A percentile compares a stretch with the other conserved stretches of the same genome.
These are phyloP conservation scores for Pythium plurisporium DNA, from an alignment of 352 stramenopile species.

Conservation along the genomic window DNA sequence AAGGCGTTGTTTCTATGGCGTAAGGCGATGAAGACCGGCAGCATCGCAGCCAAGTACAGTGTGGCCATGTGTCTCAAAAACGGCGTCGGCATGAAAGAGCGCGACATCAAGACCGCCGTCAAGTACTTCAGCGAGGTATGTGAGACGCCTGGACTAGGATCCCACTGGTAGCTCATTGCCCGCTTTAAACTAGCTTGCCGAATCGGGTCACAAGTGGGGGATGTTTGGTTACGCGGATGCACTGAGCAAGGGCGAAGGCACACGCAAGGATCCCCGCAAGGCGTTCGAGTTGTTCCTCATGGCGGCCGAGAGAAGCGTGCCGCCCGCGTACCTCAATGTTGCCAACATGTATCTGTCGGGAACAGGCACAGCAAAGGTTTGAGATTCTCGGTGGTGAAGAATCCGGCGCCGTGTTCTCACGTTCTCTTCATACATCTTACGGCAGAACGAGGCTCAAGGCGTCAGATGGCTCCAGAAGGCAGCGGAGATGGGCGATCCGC, in stretches of 20 bases:
- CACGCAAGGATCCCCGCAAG: conserved; percentile 65
- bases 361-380: conserved; percentile 66
- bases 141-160: too few species aligned
- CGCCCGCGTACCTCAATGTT: conserved; percentile 76
- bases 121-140: conserved; percentile 75
- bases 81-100: conserved; percentile 61
- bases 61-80: conserved; percentile 82
- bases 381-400: not conserved
- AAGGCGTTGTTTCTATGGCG: conserved; percentile 78
- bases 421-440: too few species aligned
- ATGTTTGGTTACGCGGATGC: conserved; percentile 79
- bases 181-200: conserved; percentile 63
- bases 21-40: conserved; percentile 82
- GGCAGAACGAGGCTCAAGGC: conserved; percentile 63
- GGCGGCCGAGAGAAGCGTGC: conserved; percentile 57
- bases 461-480: conserved; percentile 74
- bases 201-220: conserved; percentile 62
- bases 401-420: too few species aligned
- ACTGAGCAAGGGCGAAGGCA: conserved; percentile 70
- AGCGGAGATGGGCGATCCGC: conserved; percentile 65
- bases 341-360: conserved; percentile 79
- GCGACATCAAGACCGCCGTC: conserved; percentile 42
- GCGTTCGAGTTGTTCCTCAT: conserved; percentile 75
- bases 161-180: too few species aligned
- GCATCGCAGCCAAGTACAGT: conserved; percentile 80